Conservation (phyloP, 768 basidiomycete genomes). For the Rhodotorula paludigena region DNA sequence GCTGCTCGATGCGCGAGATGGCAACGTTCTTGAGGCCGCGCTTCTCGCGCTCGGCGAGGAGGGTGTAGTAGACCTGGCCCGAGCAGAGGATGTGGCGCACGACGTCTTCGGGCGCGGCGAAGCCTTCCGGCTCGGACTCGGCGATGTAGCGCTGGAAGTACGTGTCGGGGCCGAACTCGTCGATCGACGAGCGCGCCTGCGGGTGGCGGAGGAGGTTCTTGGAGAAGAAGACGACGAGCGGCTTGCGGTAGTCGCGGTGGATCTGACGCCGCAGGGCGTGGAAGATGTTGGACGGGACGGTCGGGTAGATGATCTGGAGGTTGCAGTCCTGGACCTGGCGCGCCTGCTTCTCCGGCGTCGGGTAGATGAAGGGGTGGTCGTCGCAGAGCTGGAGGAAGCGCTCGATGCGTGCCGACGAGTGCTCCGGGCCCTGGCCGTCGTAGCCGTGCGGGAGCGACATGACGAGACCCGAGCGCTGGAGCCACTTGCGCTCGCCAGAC, state of each 20-base stretch:
- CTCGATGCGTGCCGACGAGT: conserved; percentile 91
- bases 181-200: conserved; percentile 74
- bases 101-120: conserved; percentile 78
- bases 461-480: conserved; percentile 86
- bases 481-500: conserved; percentile 94
- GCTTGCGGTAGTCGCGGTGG: conserved; percentile 92
- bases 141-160: conserved; percentile 91
- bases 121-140: conserved; percentile 64
- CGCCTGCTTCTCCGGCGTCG: conserved; percentile 79
- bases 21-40: conserved; percentile 83
- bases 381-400: conserved; percentile 97
- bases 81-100: conserved; percentile 65
- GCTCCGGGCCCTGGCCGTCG: conserved; percentile 97
- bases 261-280: conserved; percentile 96
- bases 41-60: conserved; percentile 77
- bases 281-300: conserved; percentile 63
- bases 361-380: conserved; percentile 89
- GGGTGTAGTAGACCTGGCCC: conserved; percentile 89
- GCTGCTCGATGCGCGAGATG: conserved; percentile 88
- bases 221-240: conserved; percentile 93
- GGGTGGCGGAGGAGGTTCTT: conserved; percentile 94
- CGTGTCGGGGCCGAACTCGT: conserved; percentile 83
- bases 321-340: conserved; percentile 98
- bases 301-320: conserved; percentile 97
- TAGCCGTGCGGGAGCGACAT: conserved; percentile 72